A percentile compares a stretch with the other conserved stretches of the same genome.
These are phyloP conservation scores for Santalum album DNA, from an alignment of 164 flowering plant genomes.

Conservation along the genomic window DNA sequence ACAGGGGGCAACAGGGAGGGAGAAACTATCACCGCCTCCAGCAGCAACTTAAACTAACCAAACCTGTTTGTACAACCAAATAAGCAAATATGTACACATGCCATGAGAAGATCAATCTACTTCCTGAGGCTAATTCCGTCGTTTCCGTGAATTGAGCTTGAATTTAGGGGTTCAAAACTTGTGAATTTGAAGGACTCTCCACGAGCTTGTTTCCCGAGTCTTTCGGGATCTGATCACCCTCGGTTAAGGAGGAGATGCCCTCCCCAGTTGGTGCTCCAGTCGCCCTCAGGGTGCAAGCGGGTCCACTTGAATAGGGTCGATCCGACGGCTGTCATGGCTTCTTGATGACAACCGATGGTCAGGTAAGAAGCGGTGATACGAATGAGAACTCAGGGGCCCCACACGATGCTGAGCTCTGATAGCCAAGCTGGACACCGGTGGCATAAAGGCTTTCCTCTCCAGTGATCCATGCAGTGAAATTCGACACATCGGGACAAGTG, in stretches of 20 bases:
- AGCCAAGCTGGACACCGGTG: constrained; percentile 73
- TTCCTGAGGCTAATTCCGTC: constrained; percentile 5
- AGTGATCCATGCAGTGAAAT: constrained; percentile 59
- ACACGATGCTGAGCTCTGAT: constrained; percentile 29
- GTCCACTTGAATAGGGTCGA: constrained; percentile 40
- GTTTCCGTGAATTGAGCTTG: no score
- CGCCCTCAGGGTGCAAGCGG: constrained; percentile 25
- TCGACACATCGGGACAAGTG: constrained; percentile 92
- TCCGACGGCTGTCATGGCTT: constrained; percentile 23
- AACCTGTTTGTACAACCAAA: constrained; percentile 15
- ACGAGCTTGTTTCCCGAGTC: constrained; percentile 28
- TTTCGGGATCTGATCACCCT: constrained; percentile 19
- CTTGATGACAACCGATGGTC: constrained; percentile 30
- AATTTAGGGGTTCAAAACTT: constrained; percentile 3
- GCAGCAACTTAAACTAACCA: no score
- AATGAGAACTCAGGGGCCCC: constrained; percentile 27
- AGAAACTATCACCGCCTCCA: no score
- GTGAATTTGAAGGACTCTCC: constrained; percentile 50
- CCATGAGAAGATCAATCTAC: constrained; percentile 11
- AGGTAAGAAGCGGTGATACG: constrained; percentile 29
- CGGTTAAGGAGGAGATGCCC: constrained; percentile 17
- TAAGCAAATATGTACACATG: constrained; percentile 20
- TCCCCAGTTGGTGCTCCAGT: constrained; percentile 28
- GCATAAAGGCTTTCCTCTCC: constrained; percentile 61
- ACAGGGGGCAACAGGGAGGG: no score